A percentile compares a stretch with the other conserved stretches of the same genome.
These are phyloP conservation scores for Coemansia sp. DNA, from an alignment of 371 early-diverging fungal genomes.

Conservation along the genomic window DNA sequence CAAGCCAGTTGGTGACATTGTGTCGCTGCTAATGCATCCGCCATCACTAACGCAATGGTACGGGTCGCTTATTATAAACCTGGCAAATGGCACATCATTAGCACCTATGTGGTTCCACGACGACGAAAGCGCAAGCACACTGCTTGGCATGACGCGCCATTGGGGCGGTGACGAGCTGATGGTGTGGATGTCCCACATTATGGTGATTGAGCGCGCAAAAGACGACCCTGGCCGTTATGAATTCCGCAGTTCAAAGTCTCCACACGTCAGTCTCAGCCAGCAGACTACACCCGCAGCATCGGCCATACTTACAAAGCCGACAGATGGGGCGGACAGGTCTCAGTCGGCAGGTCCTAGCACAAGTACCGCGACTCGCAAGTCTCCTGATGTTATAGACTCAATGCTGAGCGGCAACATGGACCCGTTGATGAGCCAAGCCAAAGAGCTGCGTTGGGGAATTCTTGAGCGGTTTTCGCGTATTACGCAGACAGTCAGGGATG, in stretches of 20 bases:
- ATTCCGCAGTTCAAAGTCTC: slow-evolving; percentile 27
- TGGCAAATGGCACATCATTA: slow-evolving; percentile 54
- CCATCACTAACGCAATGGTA: slow-evolving; percentile 58
- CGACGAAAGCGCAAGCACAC: slow-evolving; percentile 52
- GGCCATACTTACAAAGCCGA: slow-evolving; percentile 11
- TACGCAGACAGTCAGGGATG: slow-evolving; percentile 72
- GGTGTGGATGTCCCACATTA: slow-evolving; percentile 40
- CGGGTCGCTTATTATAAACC: slow-evolving; percentile 56
- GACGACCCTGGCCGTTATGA: slow-evolving; percentile 40
- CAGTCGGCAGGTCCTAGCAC: slow-evolving; percentile 7
- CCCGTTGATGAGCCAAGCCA: slow-evolving; percentile 56
- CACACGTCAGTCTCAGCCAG: slow-evolving; percentile 30
- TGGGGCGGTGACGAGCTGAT: slow-evolving; percentile 54
- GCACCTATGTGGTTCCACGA: slow-evolving; percentile 61
- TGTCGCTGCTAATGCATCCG: slow-evolving; percentile 54
- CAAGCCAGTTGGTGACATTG: slow-evolving; percentile 52
- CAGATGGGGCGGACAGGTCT: slow-evolving; percentile 1
- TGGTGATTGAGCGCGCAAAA: slow-evolving; percentile 38
- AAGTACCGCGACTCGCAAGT: slow-evolving; percentile 26
- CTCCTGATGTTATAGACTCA: slow-evolving; percentile 32
- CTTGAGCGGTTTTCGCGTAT: slow-evolving; percentile 82
- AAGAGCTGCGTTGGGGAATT: slow-evolving; percentile 76
- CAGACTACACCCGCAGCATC: slow-evolving; percentile 24
- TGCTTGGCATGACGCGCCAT: slow-evolving; percentile 46
- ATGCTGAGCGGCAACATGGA: slow-evolving; percentile 52